These are phyloP conservation scores for Coniella lustricola DNA, from an alignment of 2,329 filamentous ascomycete genomes.

Conservation along the genomic window DNA sequence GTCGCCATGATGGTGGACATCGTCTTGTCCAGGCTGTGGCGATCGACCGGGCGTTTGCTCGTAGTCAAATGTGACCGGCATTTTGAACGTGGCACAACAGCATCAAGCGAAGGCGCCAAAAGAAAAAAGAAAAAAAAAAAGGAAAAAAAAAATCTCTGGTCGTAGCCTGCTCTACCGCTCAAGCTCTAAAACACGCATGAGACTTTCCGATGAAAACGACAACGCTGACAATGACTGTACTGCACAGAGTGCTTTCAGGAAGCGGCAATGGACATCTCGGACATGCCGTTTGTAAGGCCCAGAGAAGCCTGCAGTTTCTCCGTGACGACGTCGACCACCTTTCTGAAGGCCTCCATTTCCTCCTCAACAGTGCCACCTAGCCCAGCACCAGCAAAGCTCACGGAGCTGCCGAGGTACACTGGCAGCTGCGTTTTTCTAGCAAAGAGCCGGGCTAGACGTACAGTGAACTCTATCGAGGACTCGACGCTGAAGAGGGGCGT, in stretches of 20 bases:
- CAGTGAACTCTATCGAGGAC: slow-evolving; percentile 77
- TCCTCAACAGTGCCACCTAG: slow-evolving; percentile 81
- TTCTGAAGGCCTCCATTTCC: slow-evolving; percentile 82
- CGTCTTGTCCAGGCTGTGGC: too few relatives aligned
- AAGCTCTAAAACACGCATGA: too few relatives aligned
- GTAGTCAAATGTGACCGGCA: too few relatives aligned
- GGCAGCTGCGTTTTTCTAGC: slow-evolving; percentile 66
- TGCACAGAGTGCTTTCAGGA: slow-evolving; percentile 2
- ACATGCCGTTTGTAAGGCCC: slow-evolving; percentile 18
- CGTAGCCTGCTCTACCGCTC: too few relatives aligned
- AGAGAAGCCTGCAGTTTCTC: slow-evolving; percentile 39
- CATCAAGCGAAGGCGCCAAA: too few relatives aligned
- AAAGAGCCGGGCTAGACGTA: slow-evolving; percentile 74
- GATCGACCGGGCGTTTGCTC: too few relatives aligned
- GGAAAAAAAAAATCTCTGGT: too few relatives aligned
- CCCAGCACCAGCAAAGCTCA: slow-evolving; percentile 66
- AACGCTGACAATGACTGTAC: not conserved
- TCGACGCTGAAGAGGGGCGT: slow-evolving; percentile 74
- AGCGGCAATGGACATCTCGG: slow-evolving; percentile 9
- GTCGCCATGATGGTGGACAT: too few relatives aligned
- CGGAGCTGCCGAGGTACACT: slow-evolving; percentile 86
- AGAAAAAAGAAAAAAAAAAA: too few relatives aligned
- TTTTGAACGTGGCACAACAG: too few relatives aligned
- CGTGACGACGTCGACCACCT: slow-evolving; percentile 64
- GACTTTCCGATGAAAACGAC: not conserved